These are phyloP conservation scores for Nitzschia putrida DNA, from an alignment of 108 stramenopile genomes.

Conservation along the genomic window DNA sequence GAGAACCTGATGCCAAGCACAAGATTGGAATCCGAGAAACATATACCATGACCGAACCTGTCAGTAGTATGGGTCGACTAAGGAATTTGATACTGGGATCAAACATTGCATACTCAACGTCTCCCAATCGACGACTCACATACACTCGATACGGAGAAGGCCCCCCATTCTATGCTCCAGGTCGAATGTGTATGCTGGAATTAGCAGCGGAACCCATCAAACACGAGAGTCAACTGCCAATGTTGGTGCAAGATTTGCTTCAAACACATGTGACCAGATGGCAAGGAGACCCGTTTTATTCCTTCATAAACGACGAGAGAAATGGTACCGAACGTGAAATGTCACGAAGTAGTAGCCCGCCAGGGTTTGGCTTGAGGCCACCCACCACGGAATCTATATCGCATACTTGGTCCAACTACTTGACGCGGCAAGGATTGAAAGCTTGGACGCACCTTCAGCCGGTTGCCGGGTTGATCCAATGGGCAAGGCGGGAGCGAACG, in stretches of 20 bases:
- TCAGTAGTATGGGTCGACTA: neutral
- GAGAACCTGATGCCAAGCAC: conserved; percentile 37
- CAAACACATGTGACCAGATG: conserved; percentile 5
- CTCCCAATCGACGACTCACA: neutral
- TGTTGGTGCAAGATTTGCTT: conserved; percentile 16
- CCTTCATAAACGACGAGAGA: conserved; percentile 21
- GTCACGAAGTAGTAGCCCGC: too few species aligned
- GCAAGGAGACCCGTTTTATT: conserved; percentile 6
- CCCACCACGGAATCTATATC: too few species aligned
- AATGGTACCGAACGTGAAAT: neutral
- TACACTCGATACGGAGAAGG: conserved; percentile 87
- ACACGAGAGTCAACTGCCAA: conserved; percentile 6
- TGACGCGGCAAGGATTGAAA: too few species aligned
- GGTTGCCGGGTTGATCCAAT: too few species aligned
- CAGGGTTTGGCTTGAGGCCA: too few species aligned
- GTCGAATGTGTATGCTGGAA: conserved; percentile 72
- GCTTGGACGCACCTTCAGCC: too few species aligned
- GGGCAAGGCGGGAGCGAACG: too few species aligned
- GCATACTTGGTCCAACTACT: too few species aligned
- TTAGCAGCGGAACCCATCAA: conserved; percentile 47
- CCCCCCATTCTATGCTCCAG: conserved; percentile 81
- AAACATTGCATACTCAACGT: too few species aligned
- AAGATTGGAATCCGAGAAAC: conserved; percentile 78
- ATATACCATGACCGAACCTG: conserved; percentile 49
- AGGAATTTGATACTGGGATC: neutral